These are phyloP conservation scores for Zalaria obscura DNA, from an alignment of 2,329 filamentous ascomycete genomes.

Conservation along the genomic window DNA sequence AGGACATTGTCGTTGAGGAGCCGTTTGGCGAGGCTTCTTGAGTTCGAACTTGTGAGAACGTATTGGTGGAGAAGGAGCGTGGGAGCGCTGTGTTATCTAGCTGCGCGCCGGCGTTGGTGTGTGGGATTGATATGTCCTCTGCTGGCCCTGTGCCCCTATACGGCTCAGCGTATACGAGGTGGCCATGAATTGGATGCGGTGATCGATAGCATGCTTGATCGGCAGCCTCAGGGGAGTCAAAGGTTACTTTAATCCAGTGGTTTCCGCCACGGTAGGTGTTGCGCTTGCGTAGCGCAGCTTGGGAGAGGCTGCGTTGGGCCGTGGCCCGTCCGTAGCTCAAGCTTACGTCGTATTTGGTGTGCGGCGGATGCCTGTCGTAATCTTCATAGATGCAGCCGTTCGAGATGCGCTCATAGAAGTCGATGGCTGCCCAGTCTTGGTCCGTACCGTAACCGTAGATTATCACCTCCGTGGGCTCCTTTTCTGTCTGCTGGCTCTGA, in stretches of 20 bases:
- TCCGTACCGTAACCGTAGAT: conserved; percentile 67
- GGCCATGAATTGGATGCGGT: conserved; percentile 32
- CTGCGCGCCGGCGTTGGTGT: conserved; percentile 19
- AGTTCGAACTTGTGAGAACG: conserved; percentile 7
- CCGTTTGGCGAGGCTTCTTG: conserved; percentile 15
- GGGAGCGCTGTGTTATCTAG: conserved; percentile 14
- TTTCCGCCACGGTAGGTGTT: conserved; percentile 70
- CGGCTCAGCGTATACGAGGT: conserved; percentile 32
- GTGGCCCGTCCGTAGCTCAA: conserved; percentile 61
- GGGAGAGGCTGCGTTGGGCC: conserved; percentile 51
- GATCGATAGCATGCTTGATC: conserved; percentile 33
- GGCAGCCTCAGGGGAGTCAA: conserved; percentile 33
- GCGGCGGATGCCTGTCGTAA: conserved; percentile 74
- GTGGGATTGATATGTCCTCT: conserved; percentile 27
- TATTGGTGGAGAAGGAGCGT: conserved; percentile 17
- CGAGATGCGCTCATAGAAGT: conserved; percentile 76
- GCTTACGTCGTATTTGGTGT: conserved; percentile 56
- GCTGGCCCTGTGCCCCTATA: conserved; percentile 30
- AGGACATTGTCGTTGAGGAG: conserved; percentile 24
- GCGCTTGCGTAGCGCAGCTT: conserved; percentile 63
- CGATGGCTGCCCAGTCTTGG: conserved; percentile 67
- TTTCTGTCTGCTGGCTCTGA: conserved; percentile 22
- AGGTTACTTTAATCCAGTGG: conserved; percentile 65
- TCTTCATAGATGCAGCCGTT: conserved; percentile 76
- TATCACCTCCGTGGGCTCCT: conserved; percentile 62